These are phyloP conservation scores for Citeromyces hawaiiensis DNA, from an alignment of 1,139 yeast species.

Conservation along the genomic window DNA sequence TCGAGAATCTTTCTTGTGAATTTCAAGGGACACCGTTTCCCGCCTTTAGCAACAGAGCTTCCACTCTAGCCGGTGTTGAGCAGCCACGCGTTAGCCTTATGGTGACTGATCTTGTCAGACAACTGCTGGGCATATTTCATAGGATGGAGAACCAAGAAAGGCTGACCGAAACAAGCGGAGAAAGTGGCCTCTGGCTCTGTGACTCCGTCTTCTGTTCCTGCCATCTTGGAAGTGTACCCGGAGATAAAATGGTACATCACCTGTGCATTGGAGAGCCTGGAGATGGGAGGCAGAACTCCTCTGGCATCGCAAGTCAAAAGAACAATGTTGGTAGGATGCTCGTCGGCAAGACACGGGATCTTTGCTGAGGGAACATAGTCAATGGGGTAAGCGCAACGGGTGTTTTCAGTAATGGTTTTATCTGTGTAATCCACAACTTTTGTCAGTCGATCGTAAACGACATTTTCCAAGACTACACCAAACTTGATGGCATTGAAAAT, in stretches of 20 bases:
- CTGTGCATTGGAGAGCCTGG: slow-evolving; percentile 86
- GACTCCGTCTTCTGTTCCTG: slow-evolving; percentile 98
- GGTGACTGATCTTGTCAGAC: slow-evolving; percentile 81
- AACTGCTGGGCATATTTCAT: slow-evolving; percentile 96
- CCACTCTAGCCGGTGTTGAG: slow-evolving; percentile 99
- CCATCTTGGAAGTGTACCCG: slow-evolving; percentile 98
- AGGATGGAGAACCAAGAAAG: slow-evolving; percentile 96
- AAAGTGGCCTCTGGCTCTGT: slow-evolving; percentile 98
- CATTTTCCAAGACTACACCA: slow-evolving; percentile 92
- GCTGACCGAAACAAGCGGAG: slow-evolving; percentile 99
- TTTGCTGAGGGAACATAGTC: slow-evolving; percentile 94
- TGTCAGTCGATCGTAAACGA: slow-evolving; percentile 66
- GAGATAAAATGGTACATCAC: slow-evolving; percentile 98
- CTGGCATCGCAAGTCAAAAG: slow-evolving; percentile 96
- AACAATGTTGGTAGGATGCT: slow-evolving; percentile 87
- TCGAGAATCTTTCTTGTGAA: slow-evolving; percentile 96
- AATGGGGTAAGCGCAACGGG: slow-evolving; percentile 98
- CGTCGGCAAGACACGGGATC: slow-evolving; percentile 84
- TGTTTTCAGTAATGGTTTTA: slow-evolving; percentile 82
- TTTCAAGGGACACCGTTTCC: slow-evolving; percentile 94
- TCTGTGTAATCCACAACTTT: slow-evolving; percentile 82
- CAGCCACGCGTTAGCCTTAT: slow-evolving; percentile 91
- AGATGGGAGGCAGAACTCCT: slow-evolving; percentile 96
- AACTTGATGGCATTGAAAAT: slow-evolving; percentile 89
- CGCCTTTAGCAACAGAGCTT: slow-evolving; percentile 83